Evolutionary conservation across 495 filamentous ascomycete species (phyloP).

Genomic region (Daldinia vernicosa): DNA sequence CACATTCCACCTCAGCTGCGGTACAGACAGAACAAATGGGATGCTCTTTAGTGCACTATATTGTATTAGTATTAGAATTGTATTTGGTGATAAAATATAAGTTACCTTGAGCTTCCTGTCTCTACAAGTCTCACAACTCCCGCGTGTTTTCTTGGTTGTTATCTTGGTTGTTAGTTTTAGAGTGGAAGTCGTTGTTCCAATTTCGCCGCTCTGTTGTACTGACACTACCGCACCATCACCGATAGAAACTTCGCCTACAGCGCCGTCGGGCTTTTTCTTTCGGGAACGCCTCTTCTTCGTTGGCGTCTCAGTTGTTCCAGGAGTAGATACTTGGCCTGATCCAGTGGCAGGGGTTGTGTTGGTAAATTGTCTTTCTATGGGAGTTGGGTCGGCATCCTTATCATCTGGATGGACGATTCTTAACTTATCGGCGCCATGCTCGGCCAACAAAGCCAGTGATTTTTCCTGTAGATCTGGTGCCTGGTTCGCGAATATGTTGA

Average conservation of each 20-base stretch:
- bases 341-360: constrained; percentile 17
- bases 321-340: constrained; percentile 4
- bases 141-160: constrained; percentile 42
- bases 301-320: constrained; percentile 24
- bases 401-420: constrained; percentile 57
- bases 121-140: constrained; percentile 53
- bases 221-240: constrained; percentile 28
- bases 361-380: constrained; percentile 17
- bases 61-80: constrained; percentile 8
- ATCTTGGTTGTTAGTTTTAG: constrained; percentile 32
- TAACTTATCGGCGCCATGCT: constrained; percentile 56
- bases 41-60: constrained; percentile 53
- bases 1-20: constrained; percentile 41
- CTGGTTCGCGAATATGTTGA: constrained; percentile 61
- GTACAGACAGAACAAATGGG: constrained; percentile 52
- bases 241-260: constrained; percentile 17
- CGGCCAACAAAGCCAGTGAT: constrained; percentile 56
- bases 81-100: neutral
- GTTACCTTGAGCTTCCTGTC: constrained; percentile 42
- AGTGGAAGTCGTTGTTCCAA: constrained; percentile 41
- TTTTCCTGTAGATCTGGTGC: constrained; percentile 55
- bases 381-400: constrained; percentile 41
- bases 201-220: constrained; percentile 31
- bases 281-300: constrained; percentile 42
- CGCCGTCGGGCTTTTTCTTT: constrained; percentile 44